phyloP scores from a whole-genome alignment of 192 early-diverging fungal species.

The Jimgerdemannia flammicorona region DNA sequence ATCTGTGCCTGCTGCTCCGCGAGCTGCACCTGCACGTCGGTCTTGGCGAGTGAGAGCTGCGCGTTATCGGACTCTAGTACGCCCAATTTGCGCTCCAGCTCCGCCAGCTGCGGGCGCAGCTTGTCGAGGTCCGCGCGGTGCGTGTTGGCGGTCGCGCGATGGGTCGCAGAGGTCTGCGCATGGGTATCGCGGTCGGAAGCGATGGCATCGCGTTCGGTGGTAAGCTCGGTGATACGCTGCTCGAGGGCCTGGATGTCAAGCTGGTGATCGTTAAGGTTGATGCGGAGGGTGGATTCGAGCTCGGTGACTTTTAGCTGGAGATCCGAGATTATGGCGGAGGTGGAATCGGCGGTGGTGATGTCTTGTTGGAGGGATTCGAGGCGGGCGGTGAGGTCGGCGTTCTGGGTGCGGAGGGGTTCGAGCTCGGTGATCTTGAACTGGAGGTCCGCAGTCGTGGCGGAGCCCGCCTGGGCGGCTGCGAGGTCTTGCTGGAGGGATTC shows the following conservation, averaged over 20 bases:
- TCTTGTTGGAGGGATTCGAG: slow-evolving; percentile 6
- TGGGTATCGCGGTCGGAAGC: background rate
- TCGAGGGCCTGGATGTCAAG: slow-evolving; percentile 12
- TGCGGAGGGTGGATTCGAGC: background rate
- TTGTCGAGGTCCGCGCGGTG: background rate
- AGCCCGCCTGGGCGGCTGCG: no score
- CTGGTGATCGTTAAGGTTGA: background rate
- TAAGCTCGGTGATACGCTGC: slow-evolving; percentile 19
- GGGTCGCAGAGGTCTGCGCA: background rate
- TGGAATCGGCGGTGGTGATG: background rate
- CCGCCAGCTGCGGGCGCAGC: background rate
- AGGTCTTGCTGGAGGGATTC: slow-evolving; percentile 1
- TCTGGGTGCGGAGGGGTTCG: slow-evolving; percentile 14
- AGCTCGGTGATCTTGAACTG: background rate
- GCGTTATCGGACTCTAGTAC: slow-evolving; percentile 30
- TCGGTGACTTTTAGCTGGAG: background rate
- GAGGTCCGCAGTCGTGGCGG: background rate
- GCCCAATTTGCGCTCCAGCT: slow-evolving; percentile 8
- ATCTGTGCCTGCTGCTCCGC: slow-evolving; percentile 33
- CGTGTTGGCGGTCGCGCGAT: background rate
- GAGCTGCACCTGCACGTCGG: slow-evolving; percentile 36
- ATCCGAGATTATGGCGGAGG: background rate
- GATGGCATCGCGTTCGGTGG: background rate
- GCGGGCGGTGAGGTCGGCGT: slow-evolving; percentile 13
- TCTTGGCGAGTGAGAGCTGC: slow-evolving; percentile 26